Evolutionary conservation across 2,329 filamentous ascomycete genomes (phyloP).

Genomic region (Neopestalotiopsis sp.): DNA sequence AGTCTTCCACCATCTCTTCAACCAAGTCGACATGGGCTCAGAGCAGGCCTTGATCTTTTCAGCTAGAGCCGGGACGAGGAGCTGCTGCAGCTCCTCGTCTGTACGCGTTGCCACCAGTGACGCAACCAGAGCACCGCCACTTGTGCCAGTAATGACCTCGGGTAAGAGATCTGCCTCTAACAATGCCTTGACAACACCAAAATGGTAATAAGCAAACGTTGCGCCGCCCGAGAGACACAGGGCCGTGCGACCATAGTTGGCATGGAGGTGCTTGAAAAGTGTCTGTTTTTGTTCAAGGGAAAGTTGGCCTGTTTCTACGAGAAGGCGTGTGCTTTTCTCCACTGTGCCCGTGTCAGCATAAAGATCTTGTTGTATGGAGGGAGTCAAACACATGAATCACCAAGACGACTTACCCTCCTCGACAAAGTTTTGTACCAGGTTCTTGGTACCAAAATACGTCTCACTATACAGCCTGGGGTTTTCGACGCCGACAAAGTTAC

Average conservation of each 20-base stretch:
- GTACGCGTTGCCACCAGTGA: conserved; percentile 88
- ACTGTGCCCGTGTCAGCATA: conserved; percentile 48
- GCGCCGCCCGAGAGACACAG: conserved; percentile 93
- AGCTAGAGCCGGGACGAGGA: conserved; percentile 88
- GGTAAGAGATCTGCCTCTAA: conserved; percentile 86
- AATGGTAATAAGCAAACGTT: conserved; percentile 95
- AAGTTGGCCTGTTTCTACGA: conserved; percentile 72
- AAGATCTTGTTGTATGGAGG: background rate
- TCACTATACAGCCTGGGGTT: conserved; percentile 95
- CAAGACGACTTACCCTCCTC: conserved; percentile 69
- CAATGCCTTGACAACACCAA: conserved; percentile 88
- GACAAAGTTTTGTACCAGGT: conserved; percentile 86
- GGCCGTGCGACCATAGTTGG: conserved; percentile 91
- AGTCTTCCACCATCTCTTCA: conserved; percentile 86
- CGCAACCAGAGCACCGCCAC: conserved; percentile 89
- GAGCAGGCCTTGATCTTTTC: conserved; percentile 83
- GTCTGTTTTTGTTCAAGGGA: conserved; percentile 75
- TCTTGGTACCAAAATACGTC: conserved; percentile 97
- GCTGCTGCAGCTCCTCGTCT: conserved; percentile 84
- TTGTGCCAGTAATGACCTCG: conserved; percentile 95
- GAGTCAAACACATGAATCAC: conserved; percentile 6
- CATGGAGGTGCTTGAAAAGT: conserved; percentile 86
- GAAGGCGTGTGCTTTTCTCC: conserved; percentile 68
- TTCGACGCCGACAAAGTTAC: conserved; percentile 95
- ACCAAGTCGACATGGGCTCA: conserved; percentile 78